phyloP scores from a whole-genome alignment of 306 rosid species.

The Rosa lucieae region DNA sequence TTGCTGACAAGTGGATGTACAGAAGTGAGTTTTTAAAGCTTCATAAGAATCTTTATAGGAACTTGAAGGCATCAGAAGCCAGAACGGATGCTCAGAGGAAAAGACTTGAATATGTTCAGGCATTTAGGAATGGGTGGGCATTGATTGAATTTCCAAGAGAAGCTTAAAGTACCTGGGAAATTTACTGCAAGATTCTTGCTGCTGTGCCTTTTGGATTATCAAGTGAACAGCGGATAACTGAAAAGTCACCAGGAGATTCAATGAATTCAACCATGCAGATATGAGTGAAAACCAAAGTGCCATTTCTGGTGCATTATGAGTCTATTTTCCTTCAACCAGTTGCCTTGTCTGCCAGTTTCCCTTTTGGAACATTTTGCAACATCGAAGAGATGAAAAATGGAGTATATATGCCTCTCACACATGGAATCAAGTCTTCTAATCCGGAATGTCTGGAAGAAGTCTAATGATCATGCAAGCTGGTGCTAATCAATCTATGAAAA shows the following conservation, averaged over 20 bases:
- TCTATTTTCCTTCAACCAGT: not conserved
- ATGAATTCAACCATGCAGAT: not conserved
- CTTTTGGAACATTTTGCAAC: not conserved
- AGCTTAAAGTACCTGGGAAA: not conserved
- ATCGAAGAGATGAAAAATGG: not conserved
- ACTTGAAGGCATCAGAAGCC: constrained; percentile 58
- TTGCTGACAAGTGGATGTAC: constrained; percentile 69
- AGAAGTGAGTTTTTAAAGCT: constrained; percentile 67
- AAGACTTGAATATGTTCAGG: constrained; percentile 64
- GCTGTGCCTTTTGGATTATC: not conserved
- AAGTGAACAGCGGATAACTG: not conserved
- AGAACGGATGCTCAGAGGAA: constrained; percentile 77
- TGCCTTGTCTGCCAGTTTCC: not conserved
- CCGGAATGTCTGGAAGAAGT: not conserved
- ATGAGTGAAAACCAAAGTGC: not conserved
- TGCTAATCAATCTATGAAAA: not conserved
- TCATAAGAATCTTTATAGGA: constrained; percentile 74
- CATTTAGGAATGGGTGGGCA: constrained; percentile 68
- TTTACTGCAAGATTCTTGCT: constrained; percentile 3
- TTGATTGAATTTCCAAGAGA: constrained; percentile 19
- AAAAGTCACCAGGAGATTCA: not conserved
- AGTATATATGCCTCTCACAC: not conserved
- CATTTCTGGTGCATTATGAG: not conserved
- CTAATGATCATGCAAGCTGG: not conserved
- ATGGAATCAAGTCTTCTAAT: not conserved